Evolutionary conservation across 768 basidiomycete genomes (phyloP).

Genomic region (Tricholomella constricta): DNA sequence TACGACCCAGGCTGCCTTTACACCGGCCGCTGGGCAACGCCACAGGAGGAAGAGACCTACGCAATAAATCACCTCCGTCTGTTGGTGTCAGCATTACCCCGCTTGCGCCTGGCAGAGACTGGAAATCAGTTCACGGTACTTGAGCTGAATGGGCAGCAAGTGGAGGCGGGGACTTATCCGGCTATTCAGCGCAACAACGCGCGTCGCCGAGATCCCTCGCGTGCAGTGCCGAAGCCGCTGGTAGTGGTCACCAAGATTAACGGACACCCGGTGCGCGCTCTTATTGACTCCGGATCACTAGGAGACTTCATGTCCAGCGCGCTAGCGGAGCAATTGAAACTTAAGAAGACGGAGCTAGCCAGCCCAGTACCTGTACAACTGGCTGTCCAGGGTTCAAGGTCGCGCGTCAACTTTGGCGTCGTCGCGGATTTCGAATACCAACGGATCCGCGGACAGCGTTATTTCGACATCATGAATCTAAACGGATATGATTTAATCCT

Average conservation of each 20-base stretch:
- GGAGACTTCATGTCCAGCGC: too few species aligned
- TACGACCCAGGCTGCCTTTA: not conserved
- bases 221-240: slow-evolving; percentile 28
- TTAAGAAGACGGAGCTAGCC: slow-evolving; percentile 23
- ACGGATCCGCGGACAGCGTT: slow-evolving; percentile 22
- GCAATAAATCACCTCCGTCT: not conserved
- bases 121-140: too few species aligned
- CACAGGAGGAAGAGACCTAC: not conserved
- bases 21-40: not conserved
- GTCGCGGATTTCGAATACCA: slow-evolving; percentile 33
- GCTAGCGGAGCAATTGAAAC: too few species aligned
- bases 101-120: too few species aligned
- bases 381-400: slow-evolving; percentile 39
- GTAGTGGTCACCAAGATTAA: slow-evolving; percentile 32
- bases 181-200: slow-evolving; percentile 30
- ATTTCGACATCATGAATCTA: slow-evolving; percentile 18
- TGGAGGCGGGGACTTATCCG: not conserved
- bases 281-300: too few species aligned
- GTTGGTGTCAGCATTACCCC: not conserved
- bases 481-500: slow-evolving; percentile 5
- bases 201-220: not conserved
- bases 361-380: slow-evolving; percentile 38
- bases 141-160: not conserved
- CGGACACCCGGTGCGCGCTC: slow-evolving; percentile 28
- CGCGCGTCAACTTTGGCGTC: slow-evolving; percentile 32